Evolutionary conservation across 1,139 yeast species (phyloP).

Genomic region (Pichia sp.): DNA sequence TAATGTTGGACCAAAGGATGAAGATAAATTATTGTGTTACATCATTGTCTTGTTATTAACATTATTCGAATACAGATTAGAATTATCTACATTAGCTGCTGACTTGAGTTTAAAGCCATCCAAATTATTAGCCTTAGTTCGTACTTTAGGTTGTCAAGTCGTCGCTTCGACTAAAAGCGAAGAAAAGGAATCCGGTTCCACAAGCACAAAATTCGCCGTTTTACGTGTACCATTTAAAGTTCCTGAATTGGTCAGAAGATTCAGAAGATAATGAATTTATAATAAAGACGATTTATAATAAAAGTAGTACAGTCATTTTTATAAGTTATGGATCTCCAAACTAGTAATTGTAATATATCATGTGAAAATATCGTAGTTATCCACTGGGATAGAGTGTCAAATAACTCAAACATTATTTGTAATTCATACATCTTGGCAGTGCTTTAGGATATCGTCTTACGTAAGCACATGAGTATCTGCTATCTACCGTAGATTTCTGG

Average conservation of each 20-base stretch:
- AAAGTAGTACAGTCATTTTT: background rate
- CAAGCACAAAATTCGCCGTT: constrained; percentile 73
- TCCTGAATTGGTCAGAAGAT: constrained; percentile 71
- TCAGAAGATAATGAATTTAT: constrained; percentile 32
- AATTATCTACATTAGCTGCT: constrained; percentile 77
- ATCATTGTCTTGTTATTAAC: constrained; percentile 71
- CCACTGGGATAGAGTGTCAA: no score
- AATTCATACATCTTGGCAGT: no score
- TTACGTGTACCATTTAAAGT: constrained; percentile 87
- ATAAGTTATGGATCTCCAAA: no score
- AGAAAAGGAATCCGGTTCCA: constrained; percentile 63
- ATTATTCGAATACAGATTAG: constrained; percentile 72
- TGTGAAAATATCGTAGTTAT: no score
- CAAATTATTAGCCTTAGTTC: constrained; percentile 64
- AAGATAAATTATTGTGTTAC: constrained; percentile 82
- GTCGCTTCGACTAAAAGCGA: constrained; percentile 76
- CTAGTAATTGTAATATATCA: no score
- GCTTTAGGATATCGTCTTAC: no score
- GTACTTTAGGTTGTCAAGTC: constrained; percentile 79
- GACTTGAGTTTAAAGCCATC: constrained; percentile 85
- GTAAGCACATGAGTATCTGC: no score
- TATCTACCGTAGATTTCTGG: no score
- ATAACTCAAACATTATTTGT: no score
- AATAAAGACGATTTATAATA: background rate
- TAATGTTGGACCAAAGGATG: constrained; percentile 80